Base-by-base conservation (phyloP, 805 yeast genomes). In the Martiniozyma abietophila region DNA sequence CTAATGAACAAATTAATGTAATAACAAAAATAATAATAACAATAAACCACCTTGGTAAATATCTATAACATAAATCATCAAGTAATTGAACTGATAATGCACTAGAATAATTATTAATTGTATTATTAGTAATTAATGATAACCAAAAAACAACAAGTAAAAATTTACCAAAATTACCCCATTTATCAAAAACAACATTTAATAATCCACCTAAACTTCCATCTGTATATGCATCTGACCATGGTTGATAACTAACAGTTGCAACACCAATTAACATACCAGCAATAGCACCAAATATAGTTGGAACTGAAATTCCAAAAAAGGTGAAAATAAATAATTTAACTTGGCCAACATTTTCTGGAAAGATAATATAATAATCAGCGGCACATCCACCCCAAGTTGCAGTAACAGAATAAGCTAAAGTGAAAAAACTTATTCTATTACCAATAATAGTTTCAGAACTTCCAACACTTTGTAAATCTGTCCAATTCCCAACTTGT, bases 311-410 rank as follows among this genome's bases (percentile, higher is more conserved):
- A 15, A 79, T 74, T 2, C 81, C 80, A 17, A 74, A 59, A 43
- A 80, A 76, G 0, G 94, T 83, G 43, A 78, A 59, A 14, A 57
- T 16, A 47, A 76, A 80, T 2, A 79, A 62, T 38, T 66, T 67
- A 35, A 53, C 40, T 35, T 72, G 71, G 2, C 80, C 67, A 1
- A 83, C 71, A 26, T 66, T 62, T 47, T 80, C 89, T 1, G 95
- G 95, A 46, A 84, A 75, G 32, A 83, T 63, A 31, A 85, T 72
- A 54, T 82, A 82, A 54, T 85, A 85, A 56, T 85, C 96, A 0
- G 88, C 67, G 0, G 95, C 83, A 40, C 82, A 71, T 2, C 88
- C 78, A 28, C 94, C 88, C 95, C 95, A 85, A 2, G 95, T 82
- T 3, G 84, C 71, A 4, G 95, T 83, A 30, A 80, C 76, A 19